Evolutionary conservation across 2,329 filamentous ascomycete species (phyloP), one percentile per base, ranked within the genome.

Genomic region (Curvularia lunata): DNA sequence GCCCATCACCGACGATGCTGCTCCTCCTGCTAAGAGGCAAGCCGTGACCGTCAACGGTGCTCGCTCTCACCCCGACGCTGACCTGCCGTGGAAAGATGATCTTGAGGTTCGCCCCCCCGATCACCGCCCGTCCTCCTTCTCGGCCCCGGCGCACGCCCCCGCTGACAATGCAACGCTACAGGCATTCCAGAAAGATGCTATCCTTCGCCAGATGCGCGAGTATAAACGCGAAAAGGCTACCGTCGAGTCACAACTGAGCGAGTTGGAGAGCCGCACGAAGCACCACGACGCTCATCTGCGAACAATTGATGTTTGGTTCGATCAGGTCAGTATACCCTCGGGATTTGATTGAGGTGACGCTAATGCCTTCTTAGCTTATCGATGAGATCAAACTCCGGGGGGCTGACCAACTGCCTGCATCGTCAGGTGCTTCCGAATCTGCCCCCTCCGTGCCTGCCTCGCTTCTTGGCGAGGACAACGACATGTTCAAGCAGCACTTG

Each of bases 191-290:
- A 99, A 98, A 81, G 95, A 97, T 81, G 95, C 95, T 64, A 97
- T 99, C 75, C 89, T 91, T 71, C 91, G 96, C 57, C 94, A 97
- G 80, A 97, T 99, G 92, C 91, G 92, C 75, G 95, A 98, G 79
- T 97, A 96, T 79, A 97, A 96, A 80, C 88, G 95, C 68, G 92
- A 96, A 75, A 93, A 92, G 75, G 84, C 85, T 56, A 90, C 90
- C 40, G 82, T 96, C 62, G 93, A 98, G 80, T 83, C 86, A 57
- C 90, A 91, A 72, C 82, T 97, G 61, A 89, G 89, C 73, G 91
- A 96, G 65, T 82, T 96, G 62, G 86, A 91, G 64, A 92, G 92
- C 75, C 86, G 87, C 72, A 86, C 90, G 28, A 84, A 86, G 62
- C 88, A 95, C 78, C 92, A 98, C 79, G 92, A 98, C 78, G 92